Conservation (phyloP, 768 basidiomycete genomes). For the Basidioascus undulatus region DNA sequence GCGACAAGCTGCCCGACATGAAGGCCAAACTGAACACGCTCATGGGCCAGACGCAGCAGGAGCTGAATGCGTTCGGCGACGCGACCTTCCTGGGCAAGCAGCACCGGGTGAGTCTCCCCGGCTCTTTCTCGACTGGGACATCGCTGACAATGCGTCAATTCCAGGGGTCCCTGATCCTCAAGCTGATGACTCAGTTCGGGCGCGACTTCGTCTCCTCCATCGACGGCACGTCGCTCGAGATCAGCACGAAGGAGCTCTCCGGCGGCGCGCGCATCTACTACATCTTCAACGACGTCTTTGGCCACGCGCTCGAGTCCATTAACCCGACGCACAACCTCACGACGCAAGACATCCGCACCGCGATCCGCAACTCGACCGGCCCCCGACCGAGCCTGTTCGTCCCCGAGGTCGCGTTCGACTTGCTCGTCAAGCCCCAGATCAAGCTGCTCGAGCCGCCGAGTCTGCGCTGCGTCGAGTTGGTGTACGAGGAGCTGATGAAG, state of each 20-base stretch:
- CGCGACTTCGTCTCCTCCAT: slow-evolving; percentile 92
- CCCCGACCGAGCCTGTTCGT: slow-evolving; percentile 90
- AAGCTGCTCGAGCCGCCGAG: slow-evolving; percentile 85
- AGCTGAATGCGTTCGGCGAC: slow-evolving; percentile 88
- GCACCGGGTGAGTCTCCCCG: slow-evolving; percentile 25
- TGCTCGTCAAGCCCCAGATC: slow-evolving; percentile 94
- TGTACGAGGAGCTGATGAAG: slow-evolving; percentile 98
- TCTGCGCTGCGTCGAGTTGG: slow-evolving; percentile 83
- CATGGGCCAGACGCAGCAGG: slow-evolving; percentile 99
- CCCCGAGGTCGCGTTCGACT: slow-evolving; percentile 86
- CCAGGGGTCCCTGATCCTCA: slow-evolving; percentile 70
- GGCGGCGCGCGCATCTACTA: slow-evolving; percentile 97
- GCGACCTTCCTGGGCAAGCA: slow-evolving; percentile 73
- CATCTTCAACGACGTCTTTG: slow-evolving; percentile 97
- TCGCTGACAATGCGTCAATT: slow-evolving; percentile 6
- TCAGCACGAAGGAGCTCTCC: slow-evolving; percentile 93
- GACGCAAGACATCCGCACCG: slow-evolving; percentile 85
- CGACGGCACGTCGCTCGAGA: slow-evolving; percentile 84
- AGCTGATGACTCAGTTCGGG: slow-evolving; percentile 96
- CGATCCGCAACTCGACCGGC: slow-evolving; percentile 93
- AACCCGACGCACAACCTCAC: slow-evolving; percentile 79
- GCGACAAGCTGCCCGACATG: slow-evolving; percentile 98
- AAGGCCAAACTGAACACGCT: slow-evolving; percentile 90
- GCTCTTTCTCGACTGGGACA: slow-evolving; percentile 5
- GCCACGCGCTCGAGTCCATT: slow-evolving; percentile 65